A percentile compares a stretch with the other conserved stretches of the same genome.
Conservation (phyloP, 106 monocot species). For the Dioscorea alata region DNA sequence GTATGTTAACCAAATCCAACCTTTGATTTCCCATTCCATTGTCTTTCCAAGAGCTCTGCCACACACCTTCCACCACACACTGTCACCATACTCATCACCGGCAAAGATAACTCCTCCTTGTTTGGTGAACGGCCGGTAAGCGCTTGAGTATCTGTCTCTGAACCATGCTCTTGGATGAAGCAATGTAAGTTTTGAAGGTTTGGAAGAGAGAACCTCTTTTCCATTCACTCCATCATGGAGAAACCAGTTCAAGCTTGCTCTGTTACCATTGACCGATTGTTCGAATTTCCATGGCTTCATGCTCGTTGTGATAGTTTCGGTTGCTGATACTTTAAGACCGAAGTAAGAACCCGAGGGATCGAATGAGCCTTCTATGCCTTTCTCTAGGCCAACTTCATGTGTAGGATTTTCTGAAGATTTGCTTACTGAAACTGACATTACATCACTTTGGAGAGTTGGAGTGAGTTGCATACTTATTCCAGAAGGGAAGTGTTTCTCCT, state of each 20-base stretch:
- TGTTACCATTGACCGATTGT: constrained; percentile 51
- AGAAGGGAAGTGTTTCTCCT: constrained; percentile 75
- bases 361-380: constrained; percentile 42
- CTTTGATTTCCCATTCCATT: constrained; percentile 74
- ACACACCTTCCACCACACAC: constrained; percentile 61
- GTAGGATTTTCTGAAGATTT: constrained; percentile 59
- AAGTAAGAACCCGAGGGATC: constrained; percentile 43
- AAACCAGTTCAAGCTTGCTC: constrained; percentile 60
- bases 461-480: constrained; percentile 52
- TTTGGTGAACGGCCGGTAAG: constrained; percentile 73
- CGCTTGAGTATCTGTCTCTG: constrained; percentile 55
- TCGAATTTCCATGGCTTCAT: constrained; percentile 87
- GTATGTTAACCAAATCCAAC: constrained; percentile 66
- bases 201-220: constrained; percentile 60
- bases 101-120: constrained; percentile 81
- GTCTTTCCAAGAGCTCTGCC: constrained; percentile 25
- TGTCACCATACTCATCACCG: constrained; percentile 79
- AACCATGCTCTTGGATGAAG: constrained; percentile 62
- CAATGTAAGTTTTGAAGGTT: constrained; percentile 53
- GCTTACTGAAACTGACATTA: constrained; percentile 44
- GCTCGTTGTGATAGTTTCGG: constrained; percentile 47
- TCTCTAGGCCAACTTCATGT: constrained; percentile 40
- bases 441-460: constrained; percentile 36
- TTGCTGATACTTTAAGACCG: constrained; percentile 35
- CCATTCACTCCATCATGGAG: constrained; percentile 64